Percentiles rank a stretch among this genome's conserved stretches.
Evolutionary conservation across 2,329 filamentous ascomycete genomes (phyloP).

Genomic region (Aureobasidium namibiae): DNA sequence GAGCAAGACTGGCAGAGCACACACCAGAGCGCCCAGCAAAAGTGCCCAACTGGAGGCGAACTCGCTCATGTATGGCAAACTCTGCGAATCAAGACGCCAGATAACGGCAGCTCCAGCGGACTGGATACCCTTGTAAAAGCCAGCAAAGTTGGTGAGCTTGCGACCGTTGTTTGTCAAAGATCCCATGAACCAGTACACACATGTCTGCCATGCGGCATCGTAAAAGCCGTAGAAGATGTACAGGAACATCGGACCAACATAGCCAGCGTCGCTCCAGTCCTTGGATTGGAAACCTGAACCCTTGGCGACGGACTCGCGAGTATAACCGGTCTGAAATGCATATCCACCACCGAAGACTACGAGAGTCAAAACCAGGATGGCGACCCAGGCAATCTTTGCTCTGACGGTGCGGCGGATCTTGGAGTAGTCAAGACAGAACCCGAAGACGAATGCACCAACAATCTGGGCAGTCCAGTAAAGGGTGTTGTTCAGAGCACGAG

Average conservation of each 20-base stretch:
- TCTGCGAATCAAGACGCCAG: slow-evolving; percentile 58
- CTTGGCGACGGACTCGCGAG: slow-evolving; percentile 26
- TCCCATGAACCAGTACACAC: slow-evolving; percentile 94
- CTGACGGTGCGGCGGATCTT: slow-evolving; percentile 54
- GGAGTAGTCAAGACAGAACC: slow-evolving; percentile 57
- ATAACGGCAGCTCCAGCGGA: slow-evolving; percentile 75
- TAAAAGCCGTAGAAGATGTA: slow-evolving; percentile 89
- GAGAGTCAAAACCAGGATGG: slow-evolving; percentile 63
- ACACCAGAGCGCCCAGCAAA: slow-evolving; percentile 61
- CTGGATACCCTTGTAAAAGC: slow-evolving; percentile 85
- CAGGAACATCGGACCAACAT: slow-evolving; percentile 73
- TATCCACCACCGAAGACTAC: slow-evolving; percentile 77
- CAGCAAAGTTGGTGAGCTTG: slow-evolving; percentile 84
- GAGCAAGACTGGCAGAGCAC: slow-evolving; percentile 73
- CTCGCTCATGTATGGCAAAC: slow-evolving; percentile 59
- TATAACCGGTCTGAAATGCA: slow-evolving; percentile 61
- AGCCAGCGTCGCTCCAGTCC: slow-evolving; percentile 63
- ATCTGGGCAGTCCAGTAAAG: slow-evolving; percentile 79
- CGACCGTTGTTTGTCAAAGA: slow-evolving; percentile 86
- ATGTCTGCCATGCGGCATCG: slow-evolving; percentile 85
- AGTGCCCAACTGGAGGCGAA: slow-evolving; percentile 72
- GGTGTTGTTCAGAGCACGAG: slow-evolving; percentile 65
- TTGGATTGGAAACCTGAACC: slow-evolving; percentile 27
- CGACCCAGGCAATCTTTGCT: slow-evolving; percentile 55
- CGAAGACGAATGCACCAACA: slow-evolving; percentile 64